phyloP scores from a whole-genome alignment of 176 grass and related monocot genomes.

The Saccharum spontaneum region DNA sequence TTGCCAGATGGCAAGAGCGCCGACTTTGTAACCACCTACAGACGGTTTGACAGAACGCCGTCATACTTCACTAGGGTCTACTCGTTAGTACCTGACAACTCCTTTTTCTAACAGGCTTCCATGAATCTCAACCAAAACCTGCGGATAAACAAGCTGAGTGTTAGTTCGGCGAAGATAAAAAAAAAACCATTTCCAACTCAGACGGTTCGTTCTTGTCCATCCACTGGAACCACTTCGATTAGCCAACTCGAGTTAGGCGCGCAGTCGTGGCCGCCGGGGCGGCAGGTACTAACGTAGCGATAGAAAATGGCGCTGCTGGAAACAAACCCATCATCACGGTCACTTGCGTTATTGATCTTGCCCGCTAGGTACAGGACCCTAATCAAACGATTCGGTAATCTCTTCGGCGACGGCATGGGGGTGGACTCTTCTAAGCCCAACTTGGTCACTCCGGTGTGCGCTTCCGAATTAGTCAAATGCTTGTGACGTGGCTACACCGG shows the following conservation, averaged over 20 bases:
- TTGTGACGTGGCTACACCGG: not conserved
- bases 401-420: not conserved
- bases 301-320: not conserved
- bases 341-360: not conserved
- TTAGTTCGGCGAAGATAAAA: not conserved
- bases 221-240: not conserved
- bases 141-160: not conserved
- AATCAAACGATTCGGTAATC: not conserved
- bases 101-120: not conserved
- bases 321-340: not conserved
- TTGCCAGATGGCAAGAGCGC: no score
- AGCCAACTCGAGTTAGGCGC: not conserved
- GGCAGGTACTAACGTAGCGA: not conserved
- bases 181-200: not conserved
- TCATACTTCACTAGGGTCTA: no score
- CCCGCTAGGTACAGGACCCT: not conserved
- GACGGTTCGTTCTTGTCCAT: not conserved
- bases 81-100: no score
- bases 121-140: not conserved
- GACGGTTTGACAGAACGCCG: no score
- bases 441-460: not conserved
- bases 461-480: not conserved
- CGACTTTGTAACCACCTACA: no score
- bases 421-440: not conserved
- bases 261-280: no score